Conservation (phyloP, 2,329 filamentous ascomycete genomes). For the Diaporthe amygdali region DNA sequence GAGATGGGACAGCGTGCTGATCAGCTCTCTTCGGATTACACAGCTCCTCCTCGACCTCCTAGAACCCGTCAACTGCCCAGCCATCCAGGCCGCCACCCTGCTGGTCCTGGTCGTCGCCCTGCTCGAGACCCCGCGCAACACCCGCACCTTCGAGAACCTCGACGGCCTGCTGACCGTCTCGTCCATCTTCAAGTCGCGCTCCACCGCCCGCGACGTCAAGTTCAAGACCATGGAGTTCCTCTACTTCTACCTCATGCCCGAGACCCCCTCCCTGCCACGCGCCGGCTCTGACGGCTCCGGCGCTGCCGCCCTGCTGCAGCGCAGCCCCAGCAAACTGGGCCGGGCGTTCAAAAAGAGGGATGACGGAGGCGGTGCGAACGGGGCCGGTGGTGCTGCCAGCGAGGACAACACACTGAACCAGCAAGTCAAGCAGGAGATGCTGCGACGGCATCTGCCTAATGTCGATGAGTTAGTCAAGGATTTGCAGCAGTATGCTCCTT, state of each 20-base stretch:
- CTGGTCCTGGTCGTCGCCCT: constrained; percentile 89
- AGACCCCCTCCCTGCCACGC: constrained; percentile 66
- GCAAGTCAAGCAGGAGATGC: constrained; percentile 80
- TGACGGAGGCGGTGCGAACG: neutral
- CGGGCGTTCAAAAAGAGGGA: constrained; percentile 47
- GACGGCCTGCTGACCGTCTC: constrained; percentile 93
- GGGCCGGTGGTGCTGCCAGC: constrained; percentile 37
- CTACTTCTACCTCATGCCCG: constrained; percentile 98
- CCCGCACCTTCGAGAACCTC: constrained; percentile 87
- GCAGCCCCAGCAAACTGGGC: constrained; percentile 72
- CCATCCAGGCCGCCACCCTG: constrained; percentile 88
- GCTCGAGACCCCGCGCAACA: constrained; percentile 85
- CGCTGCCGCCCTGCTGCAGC: constrained; percentile 55
- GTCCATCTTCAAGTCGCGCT: constrained; percentile 87
- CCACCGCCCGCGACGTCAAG: constrained; percentile 87
- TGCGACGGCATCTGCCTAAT: constrained; percentile 79
- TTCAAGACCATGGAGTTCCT: constrained; percentile 96
- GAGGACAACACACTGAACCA: constrained; percentile 65
- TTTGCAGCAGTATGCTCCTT: constrained; percentile 78
- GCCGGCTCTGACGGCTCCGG: constrained; percentile 44
- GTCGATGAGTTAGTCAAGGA: constrained; percentile 87
- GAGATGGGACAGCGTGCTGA: too few species aligned
- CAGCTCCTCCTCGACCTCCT: constrained; percentile 89
- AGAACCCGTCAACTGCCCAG: constrained; percentile 88
- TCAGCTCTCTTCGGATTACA: neutral